A percentile compares a stretch with the other conserved stretches of the same genome.
phyloP scores from a whole-genome alignment of 2,329 filamentous ascomycete genomes.

The Didymella exigua region DNA sequence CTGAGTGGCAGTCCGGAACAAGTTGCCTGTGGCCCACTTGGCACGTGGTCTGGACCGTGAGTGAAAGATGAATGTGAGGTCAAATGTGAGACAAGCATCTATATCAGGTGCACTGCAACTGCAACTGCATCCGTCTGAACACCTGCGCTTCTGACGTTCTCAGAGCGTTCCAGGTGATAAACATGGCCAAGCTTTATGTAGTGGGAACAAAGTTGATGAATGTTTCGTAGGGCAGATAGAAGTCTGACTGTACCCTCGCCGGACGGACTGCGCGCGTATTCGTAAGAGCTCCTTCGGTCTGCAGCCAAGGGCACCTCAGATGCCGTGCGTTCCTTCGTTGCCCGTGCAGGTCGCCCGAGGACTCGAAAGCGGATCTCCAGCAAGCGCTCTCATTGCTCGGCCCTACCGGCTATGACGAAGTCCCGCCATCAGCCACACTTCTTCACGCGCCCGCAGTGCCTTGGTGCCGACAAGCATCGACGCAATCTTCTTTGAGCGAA shows the following conservation, averaged over 20 bases:
- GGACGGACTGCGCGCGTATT: not conserved
- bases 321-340: slow-evolving; percentile 18
- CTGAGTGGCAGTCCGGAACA: not conserved
- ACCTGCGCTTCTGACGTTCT: not conserved
- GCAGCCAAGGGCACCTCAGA: slow-evolving; percentile 12
- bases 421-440: slow-evolving; percentile 29
- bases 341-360: slow-evolving; percentile 8
- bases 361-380: slow-evolving; percentile 7
- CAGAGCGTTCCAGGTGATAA: not conserved
- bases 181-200: not conserved
- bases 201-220: not conserved
- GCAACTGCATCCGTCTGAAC: slow-evolving; percentile 12
- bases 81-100: slow-evolving; percentile 8
- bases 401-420: slow-evolving; percentile 27
- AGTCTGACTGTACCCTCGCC: not conserved
- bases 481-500: slow-evolving; percentile 19
- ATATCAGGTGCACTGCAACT: slow-evolving; percentile 4
- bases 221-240: not conserved
- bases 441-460: slow-evolving; percentile 22
- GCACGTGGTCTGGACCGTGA: slow-evolving; percentile 10
- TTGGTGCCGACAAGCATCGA: slow-evolving; percentile 26
- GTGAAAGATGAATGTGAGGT: not conserved
- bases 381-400: slow-evolving; percentile 16
- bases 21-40: slow-evolving; percentile 8
- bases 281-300: not conserved